phyloP scores from a whole-genome alignment of 2,329 filamentous ascomycete genomes.

The Ascochyta clinopodiicola region DNA sequence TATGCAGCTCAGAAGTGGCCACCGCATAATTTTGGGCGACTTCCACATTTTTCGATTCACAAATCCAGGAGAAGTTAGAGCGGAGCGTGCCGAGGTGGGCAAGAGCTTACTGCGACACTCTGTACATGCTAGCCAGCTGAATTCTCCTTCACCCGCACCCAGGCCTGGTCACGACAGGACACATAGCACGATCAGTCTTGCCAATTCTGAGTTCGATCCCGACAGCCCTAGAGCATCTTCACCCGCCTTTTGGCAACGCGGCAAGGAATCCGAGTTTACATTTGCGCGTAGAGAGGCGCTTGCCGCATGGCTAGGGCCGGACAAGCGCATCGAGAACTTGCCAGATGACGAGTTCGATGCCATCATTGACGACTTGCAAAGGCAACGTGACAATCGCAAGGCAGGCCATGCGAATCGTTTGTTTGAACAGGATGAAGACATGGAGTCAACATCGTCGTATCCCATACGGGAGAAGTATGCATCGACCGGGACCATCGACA shows the following conservation, averaged over 20 bases:
- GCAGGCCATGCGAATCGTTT: constrained; percentile 63
- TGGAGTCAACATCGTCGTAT: constrained; percentile 87
- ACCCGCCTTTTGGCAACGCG: constrained; percentile 70
- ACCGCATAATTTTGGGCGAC: constrained; percentile 93
- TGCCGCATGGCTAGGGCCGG: constrained; percentile 83
- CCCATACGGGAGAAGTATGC: constrained; percentile 92
- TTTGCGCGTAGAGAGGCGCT: constrained; percentile 94
- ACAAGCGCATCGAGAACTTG: constrained; percentile 88
- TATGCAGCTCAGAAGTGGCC: constrained; percentile 86
- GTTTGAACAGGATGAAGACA: constrained; percentile 76
- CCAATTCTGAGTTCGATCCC: constrained; percentile 76
- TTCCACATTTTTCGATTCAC: constrained; percentile 99
- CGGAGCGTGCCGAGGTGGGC: constrained; percentile 83
- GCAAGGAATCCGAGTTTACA: constrained; percentile 91
- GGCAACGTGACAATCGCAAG: constrained; percentile 82
- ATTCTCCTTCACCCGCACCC: constrained; percentile 67
- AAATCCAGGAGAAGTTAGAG: constrained; percentile 92
- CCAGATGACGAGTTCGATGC: constrained; percentile 94
- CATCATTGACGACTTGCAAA: constrained; percentile 92
- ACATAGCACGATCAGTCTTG: constrained; percentile 69
- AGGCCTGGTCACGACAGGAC: constrained; percentile 76
- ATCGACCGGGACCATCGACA: constrained; percentile 92
- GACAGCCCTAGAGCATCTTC: constrained; percentile 79
- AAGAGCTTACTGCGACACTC: constrained; percentile 84
- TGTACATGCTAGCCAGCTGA: constrained; percentile 68